Percentiles rank a stretch among this genome's conserved stretches.
These are phyloP conservation scores for Cystoderma amianthinum DNA, from an alignment of 768 basidiomycete species.

Conservation along the genomic window DNA sequence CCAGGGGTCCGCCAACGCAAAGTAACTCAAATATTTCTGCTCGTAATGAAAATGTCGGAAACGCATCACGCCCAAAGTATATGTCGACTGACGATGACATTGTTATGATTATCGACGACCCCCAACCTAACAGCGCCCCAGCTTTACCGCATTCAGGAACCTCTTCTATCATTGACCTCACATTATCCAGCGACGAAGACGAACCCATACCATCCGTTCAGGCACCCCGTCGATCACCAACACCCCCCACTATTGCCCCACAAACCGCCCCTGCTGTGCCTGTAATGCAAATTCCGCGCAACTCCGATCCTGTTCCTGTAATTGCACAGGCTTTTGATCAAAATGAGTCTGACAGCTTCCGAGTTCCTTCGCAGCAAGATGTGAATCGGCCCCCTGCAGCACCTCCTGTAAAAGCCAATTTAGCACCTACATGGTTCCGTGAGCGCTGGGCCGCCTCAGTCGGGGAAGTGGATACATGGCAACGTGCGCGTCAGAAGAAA, in stretches of 20 bases:
- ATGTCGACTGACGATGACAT: too few relatives aligned
- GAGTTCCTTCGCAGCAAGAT: background rate
- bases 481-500: background rate
- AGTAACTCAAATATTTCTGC: too few relatives aligned
- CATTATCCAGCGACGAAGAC: conserved; percentile 7
- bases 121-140: background rate
- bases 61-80: too few relatives aligned
- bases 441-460: background rate
- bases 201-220: background rate
- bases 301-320: background rate
- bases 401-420: conserved; percentile 1
- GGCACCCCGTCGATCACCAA: background rate
- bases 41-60: too few relatives aligned
- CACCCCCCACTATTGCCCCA: background rate
- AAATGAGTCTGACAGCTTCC: background rate
- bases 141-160: background rate
- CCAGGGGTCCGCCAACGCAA: too few relatives aligned
- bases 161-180: conserved; percentile 5
- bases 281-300: background rate
- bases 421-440: conserved; percentile 11
- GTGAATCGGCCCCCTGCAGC: conserved; percentile 1
- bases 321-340: background rate
- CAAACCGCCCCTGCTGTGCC: background rate
- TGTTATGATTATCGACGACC: too few relatives aligned
- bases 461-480: background rate